A percentile compares a stretch with the other conserved stretches of the same genome.
These are phyloP conservation scores for Lasiodiplodia sp. DNA, from an alignment of 2,329 filamentous ascomycete genomes.

Conservation along the genomic window DNA sequence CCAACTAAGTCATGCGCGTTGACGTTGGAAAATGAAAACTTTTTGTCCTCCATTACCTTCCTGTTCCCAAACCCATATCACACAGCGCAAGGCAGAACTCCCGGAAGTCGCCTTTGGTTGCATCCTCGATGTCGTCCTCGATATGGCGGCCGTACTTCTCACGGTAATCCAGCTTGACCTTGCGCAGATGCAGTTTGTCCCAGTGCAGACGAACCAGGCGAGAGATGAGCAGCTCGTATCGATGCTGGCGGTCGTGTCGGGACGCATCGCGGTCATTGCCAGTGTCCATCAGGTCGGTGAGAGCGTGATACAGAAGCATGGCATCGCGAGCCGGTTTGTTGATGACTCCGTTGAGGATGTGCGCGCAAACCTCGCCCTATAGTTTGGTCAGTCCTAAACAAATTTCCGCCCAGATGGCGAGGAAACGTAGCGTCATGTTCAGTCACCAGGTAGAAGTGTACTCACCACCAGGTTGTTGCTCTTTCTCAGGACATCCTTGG, in stretches of 20 bases:
- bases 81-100: slow-evolving; percentile 74
- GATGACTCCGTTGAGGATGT: slow-evolving; percentile 95
- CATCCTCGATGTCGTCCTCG: slow-evolving; percentile 79
- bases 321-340: slow-evolving; percentile 94
- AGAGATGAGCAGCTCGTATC: slow-evolving; percentile 86
- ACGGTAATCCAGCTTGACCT: slow-evolving; percentile 80
- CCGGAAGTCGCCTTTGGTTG: slow-evolving; percentile 78
- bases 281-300: slow-evolving; percentile 62
- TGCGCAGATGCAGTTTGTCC: slow-evolving; percentile 82
- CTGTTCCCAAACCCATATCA: slow-evolving; percentile 39
- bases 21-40: slow-evolving; percentile 4
- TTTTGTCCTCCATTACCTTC: slow-evolving; percentile 4
- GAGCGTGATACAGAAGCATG: slow-evolving; percentile 87
- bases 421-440: background rate
- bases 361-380: slow-evolving; percentile 90
- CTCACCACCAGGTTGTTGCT: slow-evolving; percentile 91
- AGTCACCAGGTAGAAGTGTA: slow-evolving; percentile 38
- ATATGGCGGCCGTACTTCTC: slow-evolving; percentile 78
- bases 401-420: background rate
- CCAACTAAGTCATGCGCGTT: background rate
- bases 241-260: slow-evolving; percentile 57
- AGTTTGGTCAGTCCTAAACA: background rate
- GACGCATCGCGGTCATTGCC: slow-evolving; percentile 35
- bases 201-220: slow-evolving; percentile 90
- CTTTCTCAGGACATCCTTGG: slow-evolving; percentile 84